Evolutionary conservation across 163 green algal genomes (phyloP), one percentile per base, ranked within the genome.

Genomic region (Chlorella variabilis): DNA sequence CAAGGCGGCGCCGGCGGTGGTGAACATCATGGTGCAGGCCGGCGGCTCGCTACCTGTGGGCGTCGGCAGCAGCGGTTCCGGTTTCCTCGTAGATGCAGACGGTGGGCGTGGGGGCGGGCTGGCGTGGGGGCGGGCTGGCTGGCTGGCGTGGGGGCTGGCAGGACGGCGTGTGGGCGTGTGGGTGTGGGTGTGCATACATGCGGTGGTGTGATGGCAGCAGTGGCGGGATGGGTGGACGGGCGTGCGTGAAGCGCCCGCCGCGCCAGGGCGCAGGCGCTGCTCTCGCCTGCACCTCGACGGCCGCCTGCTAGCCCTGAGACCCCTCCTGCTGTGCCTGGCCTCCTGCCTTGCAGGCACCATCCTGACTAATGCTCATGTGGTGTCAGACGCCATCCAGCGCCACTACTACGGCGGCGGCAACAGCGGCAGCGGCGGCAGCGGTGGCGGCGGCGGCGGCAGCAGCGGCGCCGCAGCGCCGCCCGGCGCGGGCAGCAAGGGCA

Each of bases 281-380:
- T n/a, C n/a, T n/a, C n/a, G n/a, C n/a, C n/a, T n/a, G n/a, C n/a
- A n/a, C n/a, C n/a, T n/a, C n/a, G n/a, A n/a, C n/a, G n/a, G n/a
- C n/a, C n/a, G n/a, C n/a, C n/a, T n/a, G n/a, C n/a, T n/a, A n/a
- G n/a, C n/a, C n/a, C n/a, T n/a, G n/a, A n/a, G n/a, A n/a, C n/a
- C n/a, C n/a, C n/a, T n/a, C n/a, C n/a, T n/a, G n/a, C n/a, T n/a
- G n/a, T n/a, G n/a, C n/a, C n/a, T 54, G 11, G 11, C 45, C 45
- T 54, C 15, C 59, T 38, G 59, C 59, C 31, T 29, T 21, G 48
- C 70, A 77, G 70, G 73, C 33, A 88, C 82, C 38, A 91, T 95
- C 21, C 58, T 94, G 23, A 96, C 93, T 68, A 96, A 96, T 69
- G 89, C 91, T 0, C 92, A 95, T 76, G 62, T 82, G 31, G 62